These are phyloP conservation scores for Schizosaccharomyces japonicus DNA, from an alignment of 805 yeast species.

Conservation along the genomic window DNA sequence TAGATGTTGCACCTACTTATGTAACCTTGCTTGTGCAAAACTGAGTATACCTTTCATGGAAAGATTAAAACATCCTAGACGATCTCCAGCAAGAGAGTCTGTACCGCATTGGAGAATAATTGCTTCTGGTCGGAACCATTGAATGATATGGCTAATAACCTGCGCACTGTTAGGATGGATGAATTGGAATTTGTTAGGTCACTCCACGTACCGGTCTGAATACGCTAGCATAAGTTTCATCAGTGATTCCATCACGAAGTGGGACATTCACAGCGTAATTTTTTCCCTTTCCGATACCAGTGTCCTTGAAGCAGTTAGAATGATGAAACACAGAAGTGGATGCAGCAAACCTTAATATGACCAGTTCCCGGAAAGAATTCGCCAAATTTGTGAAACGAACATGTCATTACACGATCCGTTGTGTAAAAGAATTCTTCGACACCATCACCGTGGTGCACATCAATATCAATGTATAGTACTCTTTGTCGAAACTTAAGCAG, in stretches of 20 bases:
- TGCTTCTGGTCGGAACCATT: slow-evolving; percentile 81
- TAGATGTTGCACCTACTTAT: neutral
- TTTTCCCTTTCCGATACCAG: slow-evolving; percentile 72
- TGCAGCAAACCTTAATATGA: slow-evolving; percentile 28
- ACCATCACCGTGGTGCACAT: slow-evolving; percentile 93
- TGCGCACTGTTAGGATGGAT: slow-evolving; percentile 10
- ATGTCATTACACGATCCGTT: slow-evolving; percentile 89
- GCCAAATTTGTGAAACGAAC: slow-evolving; percentile 86
- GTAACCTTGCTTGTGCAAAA: slow-evolving; percentile 31
- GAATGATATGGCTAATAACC: slow-evolving; percentile 60
- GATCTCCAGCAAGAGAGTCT: slow-evolving; percentile 78
- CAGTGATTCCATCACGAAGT: slow-evolving; percentile 83
- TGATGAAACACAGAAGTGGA: neutral
- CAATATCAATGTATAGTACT: slow-evolving; percentile 80
- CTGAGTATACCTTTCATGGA: slow-evolving; percentile 35
- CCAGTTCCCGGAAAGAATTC: slow-evolving; percentile 97
- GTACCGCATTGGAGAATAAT: slow-evolving; percentile 96
- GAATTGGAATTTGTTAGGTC: neutral
- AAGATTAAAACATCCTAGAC: slow-evolving; percentile 80
- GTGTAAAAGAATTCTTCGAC: slow-evolving; percentile 92
- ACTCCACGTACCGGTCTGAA: slow-evolving; percentile 18
- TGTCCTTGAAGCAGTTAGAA: slow-evolving; percentile 22
- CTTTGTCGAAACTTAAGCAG: slow-evolving; percentile 73
- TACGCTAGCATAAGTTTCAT: slow-evolving; percentile 70
- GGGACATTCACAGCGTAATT: slow-evolving; percentile 81